phyloP scores from a whole-genome alignment of 306 rosid species.

The Dicorynia guianensis region DNA sequence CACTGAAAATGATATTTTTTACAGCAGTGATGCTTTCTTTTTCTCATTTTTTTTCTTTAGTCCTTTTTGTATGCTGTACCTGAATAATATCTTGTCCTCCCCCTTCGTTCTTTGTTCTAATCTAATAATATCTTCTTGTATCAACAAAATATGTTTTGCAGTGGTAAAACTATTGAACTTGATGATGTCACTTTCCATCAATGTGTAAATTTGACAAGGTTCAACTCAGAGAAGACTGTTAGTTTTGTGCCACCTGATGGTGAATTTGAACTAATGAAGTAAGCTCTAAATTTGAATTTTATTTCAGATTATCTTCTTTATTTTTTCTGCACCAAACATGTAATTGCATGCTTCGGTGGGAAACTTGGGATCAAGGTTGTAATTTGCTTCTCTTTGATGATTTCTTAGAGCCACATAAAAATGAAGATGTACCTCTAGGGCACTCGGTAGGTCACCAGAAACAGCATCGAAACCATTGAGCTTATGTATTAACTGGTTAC shows the following conservation, averaged over 20 bases:
- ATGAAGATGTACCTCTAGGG: not conserved
- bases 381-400: constrained; percentile 20
- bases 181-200: constrained; percentile 97
- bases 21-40: not conserved
- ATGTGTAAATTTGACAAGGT: constrained; percentile 95
- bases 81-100: constrained; percentile 15
- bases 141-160: constrained; percentile 49
- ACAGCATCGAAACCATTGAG: not conserved
- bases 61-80: not conserved
- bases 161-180: constrained; percentile 96
- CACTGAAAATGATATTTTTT: not conserved
- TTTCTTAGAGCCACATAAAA: constrained; percentile 9
- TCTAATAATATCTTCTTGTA: not conserved
- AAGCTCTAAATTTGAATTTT: constrained; percentile 43
- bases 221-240: constrained; percentile 92
- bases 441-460: constrained; percentile 17
- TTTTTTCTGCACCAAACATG: constrained; percentile 9
- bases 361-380: constrained; percentile 11
- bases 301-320: constrained; percentile 14
- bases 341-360: constrained; percentile 11
- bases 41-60: not conserved
- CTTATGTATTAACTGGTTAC: not conserved
- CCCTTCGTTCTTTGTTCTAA: constrained; percentile 5
- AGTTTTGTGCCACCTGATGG: constrained; percentile 99
- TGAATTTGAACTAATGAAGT: constrained; percentile 98